Evolutionary conservation across 495 filamentous ascomycete species (phyloP).

Genomic region (Emericellopsis terricola): DNA sequence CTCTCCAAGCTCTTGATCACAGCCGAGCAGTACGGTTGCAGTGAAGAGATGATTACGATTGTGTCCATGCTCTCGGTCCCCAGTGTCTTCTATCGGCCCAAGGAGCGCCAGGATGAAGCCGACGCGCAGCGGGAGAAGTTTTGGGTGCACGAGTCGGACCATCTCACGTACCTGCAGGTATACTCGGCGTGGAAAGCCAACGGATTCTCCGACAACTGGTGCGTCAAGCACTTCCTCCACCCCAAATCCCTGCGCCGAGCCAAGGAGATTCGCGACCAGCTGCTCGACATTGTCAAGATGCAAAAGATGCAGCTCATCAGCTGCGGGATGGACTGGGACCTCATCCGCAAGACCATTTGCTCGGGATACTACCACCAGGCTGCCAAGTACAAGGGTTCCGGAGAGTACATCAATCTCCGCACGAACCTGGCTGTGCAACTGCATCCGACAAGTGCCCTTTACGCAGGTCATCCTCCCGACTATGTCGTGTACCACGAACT

Average conservation of each 20-base stretch:
- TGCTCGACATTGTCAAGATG: conserved; percentile 85
- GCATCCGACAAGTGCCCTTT: conserved; percentile 85
- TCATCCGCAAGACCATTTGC: conserved; percentile 91
- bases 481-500: conserved; percentile 98
- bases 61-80: conserved; percentile 97
- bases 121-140: conserved; percentile 97
- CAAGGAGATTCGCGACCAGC: conserved; percentile 84
- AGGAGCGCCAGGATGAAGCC: conserved; percentile 91
- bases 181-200: conserved; percentile 93
- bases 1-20: conserved; percentile 90
- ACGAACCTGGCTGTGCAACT: conserved; percentile 87
- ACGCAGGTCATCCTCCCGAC: conserved; percentile 86
- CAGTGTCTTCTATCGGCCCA: conserved; percentile 91
- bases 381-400: conserved; percentile 90
- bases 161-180: conserved; percentile 88
- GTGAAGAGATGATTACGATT: conserved; percentile 95
- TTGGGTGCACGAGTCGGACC: conserved; percentile 94
- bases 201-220: conserved; percentile 82
- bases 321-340: conserved; percentile 93
- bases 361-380: conserved; percentile 97
- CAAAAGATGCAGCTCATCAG: conserved; percentile 78
- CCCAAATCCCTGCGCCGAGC: conserved; percentile 79
- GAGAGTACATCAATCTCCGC: conserved; percentile 90
- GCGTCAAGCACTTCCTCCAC: conserved; percentile 79
- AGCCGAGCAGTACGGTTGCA: conserved; percentile 69